Evolutionary conservation across 1,284 basidiomycete species (phyloP).

Genomic region (Gymnopus androsaceus): DNA sequence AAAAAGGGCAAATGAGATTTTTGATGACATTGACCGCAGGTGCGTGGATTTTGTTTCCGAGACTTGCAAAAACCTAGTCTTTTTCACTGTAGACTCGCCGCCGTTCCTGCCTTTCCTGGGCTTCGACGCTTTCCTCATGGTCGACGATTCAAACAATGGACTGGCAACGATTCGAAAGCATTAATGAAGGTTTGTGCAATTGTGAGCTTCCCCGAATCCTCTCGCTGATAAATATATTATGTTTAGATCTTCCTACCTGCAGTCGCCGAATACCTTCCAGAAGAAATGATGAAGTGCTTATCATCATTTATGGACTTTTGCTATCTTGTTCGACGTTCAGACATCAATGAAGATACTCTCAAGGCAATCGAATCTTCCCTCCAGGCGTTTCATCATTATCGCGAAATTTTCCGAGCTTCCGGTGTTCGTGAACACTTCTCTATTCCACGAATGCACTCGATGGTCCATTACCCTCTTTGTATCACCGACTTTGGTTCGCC

Average conservation of each 20-base stretch:
- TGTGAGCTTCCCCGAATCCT: not conserved
- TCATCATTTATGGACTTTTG: constrained; percentile 33
- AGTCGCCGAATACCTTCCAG: constrained; percentile 27
- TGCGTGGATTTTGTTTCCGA: constrained; percentile 10
- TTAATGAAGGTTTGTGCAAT: constrained; percentile 30
- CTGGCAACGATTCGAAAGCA: constrained; percentile 32
- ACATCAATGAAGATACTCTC: constrained; percentile 1
- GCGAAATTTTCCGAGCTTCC: constrained; percentile 28
- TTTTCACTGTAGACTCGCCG: constrained; percentile 6
- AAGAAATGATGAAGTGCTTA: constrained; percentile 25
- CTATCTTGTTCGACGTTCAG: constrained; percentile 30
- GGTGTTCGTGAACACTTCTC: constrained; percentile 28
- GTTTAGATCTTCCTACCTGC: constrained; percentile 32
- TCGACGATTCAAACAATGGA: constrained; percentile 32
- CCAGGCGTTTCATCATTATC: constrained; percentile 29
- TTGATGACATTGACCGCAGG: constrained; percentile 32
- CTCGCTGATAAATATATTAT: not conserved
- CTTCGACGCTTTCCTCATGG: constrained; percentile 30
- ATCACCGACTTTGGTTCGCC: constrained; percentile 19
- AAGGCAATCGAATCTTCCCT: constrained; percentile 1
- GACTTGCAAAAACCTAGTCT: not conserved
- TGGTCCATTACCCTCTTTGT: constrained; percentile 12
- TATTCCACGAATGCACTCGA: constrained; percentile 22
- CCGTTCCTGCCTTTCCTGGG: constrained; percentile 26
- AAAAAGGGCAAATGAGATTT: constrained; percentile 20